These are phyloP conservation scores for Exophiala spinifera DNA, from an alignment of 2,329 filamentous ascomycete genomes.

Conservation along the genomic window DNA sequence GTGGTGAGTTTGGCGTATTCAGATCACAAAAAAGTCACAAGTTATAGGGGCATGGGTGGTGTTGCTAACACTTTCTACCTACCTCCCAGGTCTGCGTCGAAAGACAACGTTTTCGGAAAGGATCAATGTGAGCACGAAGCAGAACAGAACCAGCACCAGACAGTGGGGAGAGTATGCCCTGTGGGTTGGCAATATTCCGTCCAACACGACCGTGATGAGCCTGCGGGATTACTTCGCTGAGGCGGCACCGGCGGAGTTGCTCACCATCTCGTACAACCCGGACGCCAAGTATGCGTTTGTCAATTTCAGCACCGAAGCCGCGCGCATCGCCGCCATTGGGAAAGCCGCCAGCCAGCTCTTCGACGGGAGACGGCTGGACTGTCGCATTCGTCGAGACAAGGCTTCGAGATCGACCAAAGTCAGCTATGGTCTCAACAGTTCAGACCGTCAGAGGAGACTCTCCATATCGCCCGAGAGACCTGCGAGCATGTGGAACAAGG, in stretches of 20 bases:
- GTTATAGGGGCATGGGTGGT: no score
- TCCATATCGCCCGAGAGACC: conserved; percentile 6
- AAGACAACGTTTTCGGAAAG: background rate
- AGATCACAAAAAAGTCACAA: no score
- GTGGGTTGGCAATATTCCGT: conserved; percentile 25
- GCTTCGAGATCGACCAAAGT: conserved; percentile 21
- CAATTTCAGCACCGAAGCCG: conserved; percentile 16
- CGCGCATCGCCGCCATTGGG: conserved; percentile 12
- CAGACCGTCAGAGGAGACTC: background rate
- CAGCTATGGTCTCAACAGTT: conserved; percentile 14
- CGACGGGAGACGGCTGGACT: conserved; percentile 19
- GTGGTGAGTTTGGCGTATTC: no score
- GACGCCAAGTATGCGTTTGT: conserved; percentile 23
- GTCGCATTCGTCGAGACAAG: conserved; percentile 16
- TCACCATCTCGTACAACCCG: conserved; percentile 22
- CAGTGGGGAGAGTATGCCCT: conserved; percentile 15
- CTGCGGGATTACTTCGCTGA: conserved; percentile 20
- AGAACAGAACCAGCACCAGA: background rate
- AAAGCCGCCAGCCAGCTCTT: conserved; percentile 16
- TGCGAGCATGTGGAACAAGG: conserved; percentile 6
- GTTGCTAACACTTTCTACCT: background rate
- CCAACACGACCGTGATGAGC: conserved; percentile 15
- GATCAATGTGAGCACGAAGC: background rate
- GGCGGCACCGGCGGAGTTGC: conserved; percentile 5
- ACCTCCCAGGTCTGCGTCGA: background rate